phyloP scores from a whole-genome alignment of 768 basidiomycete genomes.

The Phallus indusiatus region DNA sequence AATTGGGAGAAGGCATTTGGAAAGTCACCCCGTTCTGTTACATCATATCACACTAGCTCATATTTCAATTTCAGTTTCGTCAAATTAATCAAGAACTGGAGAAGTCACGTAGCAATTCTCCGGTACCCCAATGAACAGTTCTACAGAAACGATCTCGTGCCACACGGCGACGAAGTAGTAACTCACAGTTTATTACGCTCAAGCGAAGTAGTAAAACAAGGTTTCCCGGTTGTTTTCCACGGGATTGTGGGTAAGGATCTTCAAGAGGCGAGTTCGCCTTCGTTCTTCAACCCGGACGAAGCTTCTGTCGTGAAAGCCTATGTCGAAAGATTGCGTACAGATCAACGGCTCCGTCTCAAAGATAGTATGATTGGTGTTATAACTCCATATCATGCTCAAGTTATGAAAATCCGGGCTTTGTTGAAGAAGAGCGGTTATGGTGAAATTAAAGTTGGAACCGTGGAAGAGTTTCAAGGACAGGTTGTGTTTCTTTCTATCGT shows the following conservation, averaged over 20 bases:
- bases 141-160: constrained; percentile 26
- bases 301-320: constrained; percentile 26
- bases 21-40: constrained; percentile 12
- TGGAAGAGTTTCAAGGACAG: constrained; percentile 35
- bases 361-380: constrained; percentile 29
- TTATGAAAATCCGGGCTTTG: constrained; percentile 21
- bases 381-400: constrained; percentile 31
- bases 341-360: constrained; percentile 21
- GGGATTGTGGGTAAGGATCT: constrained; percentile 24
- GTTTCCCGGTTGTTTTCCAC: constrained; percentile 27
- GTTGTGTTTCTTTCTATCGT: constrained; percentile 12
- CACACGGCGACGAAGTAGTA: constrained; percentile 17
- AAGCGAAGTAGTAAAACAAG: constrained; percentile 18
- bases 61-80: constrained; percentile 31
- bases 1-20: constrained; percentile 20
- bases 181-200: constrained; percentile 20
- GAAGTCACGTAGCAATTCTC: constrained; percentile 47
- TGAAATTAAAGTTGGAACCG: constrained; percentile 26
- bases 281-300: constrained; percentile 32
- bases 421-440: constrained; percentile 15
- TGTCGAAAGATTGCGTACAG: constrained; percentile 18
- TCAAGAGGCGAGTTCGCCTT: constrained; percentile 27
- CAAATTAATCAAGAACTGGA: constrained; percentile 51
- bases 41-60: background rate
- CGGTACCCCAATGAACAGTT: constrained; percentile 43